These are phyloP conservation scores for Nothophytophthora sp. DNA, from an alignment of 352 stramenopile species.

Conservation along the genomic window DNA sequence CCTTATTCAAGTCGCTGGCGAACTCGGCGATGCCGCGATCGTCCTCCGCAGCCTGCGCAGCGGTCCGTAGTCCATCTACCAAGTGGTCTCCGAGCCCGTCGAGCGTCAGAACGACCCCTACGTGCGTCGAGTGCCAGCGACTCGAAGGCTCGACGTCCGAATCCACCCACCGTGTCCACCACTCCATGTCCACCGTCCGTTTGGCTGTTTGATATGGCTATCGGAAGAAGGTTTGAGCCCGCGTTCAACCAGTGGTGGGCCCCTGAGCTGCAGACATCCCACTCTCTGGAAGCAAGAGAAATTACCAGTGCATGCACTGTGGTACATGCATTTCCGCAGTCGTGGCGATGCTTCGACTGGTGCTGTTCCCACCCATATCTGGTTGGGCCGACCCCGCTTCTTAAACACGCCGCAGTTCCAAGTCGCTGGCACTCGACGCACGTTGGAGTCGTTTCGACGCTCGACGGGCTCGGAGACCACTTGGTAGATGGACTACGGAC, in stretches of 20 bases:
- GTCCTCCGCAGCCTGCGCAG: not conserved
- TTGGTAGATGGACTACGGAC: not conserved
- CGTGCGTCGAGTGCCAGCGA: not conserved
- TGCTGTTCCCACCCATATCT: no score
- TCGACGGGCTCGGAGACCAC: not conserved
- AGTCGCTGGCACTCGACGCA: conserved; percentile 6
- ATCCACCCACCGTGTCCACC: not conserved
- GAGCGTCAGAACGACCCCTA: not conserved
- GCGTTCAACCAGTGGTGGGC: no score
- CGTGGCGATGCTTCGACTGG: no score
- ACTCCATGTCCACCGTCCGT: no score
- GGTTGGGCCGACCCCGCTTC: no score
- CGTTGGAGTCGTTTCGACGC: not conserved
- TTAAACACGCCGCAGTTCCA: no score
- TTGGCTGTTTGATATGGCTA: no score
- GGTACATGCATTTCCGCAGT: no score
- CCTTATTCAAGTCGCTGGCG: not conserved
- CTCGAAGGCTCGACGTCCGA: not conserved
- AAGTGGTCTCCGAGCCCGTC: not conserved
- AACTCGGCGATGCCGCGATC: not conserved
- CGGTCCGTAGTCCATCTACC: not conserved
- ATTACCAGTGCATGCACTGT: no score
- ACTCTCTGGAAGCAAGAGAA: no score
- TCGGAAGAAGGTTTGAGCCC: no score
- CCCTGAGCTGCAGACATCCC: no score